Base-by-base conservation (phyloP, 2,329 filamentous ascomycete species). In the Colletotrichum siamense region DNA sequence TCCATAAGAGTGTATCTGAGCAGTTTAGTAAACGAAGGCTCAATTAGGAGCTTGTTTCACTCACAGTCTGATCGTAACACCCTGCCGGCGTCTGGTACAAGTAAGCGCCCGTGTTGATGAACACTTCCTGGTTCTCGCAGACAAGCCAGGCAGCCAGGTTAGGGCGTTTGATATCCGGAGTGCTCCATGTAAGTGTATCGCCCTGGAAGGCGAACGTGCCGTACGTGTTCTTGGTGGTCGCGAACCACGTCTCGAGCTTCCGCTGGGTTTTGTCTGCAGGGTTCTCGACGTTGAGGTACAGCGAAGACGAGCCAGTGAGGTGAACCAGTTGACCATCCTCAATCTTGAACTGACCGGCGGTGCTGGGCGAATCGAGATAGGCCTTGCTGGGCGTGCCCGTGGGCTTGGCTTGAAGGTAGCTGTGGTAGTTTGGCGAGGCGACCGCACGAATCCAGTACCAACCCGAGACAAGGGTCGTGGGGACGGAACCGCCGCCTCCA, bases 141-240 rank as follows among this genome's bases (percentile, higher is more conserved):
- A 92, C 91, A 78, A 91, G 87, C 90, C 91, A 93, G 2, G 91
- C 91, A 24, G 87, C 89, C 61, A 86, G 80, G 80, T 92, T 93
- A 67, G 90, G 90, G 44, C 91, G 82, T 65, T 84, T 82, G 39
- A 92, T 82, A 28, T 85, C 87, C 2, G 86, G 80, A 16, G 85
- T 86, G 69, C 82, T 86, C 91, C 91, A 92, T 13, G 88, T 89
- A 39, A 92, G 80, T 4, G 90, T 87, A 81, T 92, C 91, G n/a
- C 91, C 91, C 77, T 88, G 87, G 81, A 88, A 93, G 1, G 83
- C 87, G 80, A 92, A 92, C 0, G 87, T 87, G 8, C 91, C 91
- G 74, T 90, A 92, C 0, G 85, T 83, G 81, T 90, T 91, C 81
- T 88, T 85, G 55, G 84, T 86, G 63, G 85, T 83, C 24, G 85